Percentiles rank a stretch among this genome's conserved stretches.
These are phyloP conservation scores for Carpinus viminea DNA, from an alignment of 306 rosid genomes.

Conservation along the genomic window DNA sequence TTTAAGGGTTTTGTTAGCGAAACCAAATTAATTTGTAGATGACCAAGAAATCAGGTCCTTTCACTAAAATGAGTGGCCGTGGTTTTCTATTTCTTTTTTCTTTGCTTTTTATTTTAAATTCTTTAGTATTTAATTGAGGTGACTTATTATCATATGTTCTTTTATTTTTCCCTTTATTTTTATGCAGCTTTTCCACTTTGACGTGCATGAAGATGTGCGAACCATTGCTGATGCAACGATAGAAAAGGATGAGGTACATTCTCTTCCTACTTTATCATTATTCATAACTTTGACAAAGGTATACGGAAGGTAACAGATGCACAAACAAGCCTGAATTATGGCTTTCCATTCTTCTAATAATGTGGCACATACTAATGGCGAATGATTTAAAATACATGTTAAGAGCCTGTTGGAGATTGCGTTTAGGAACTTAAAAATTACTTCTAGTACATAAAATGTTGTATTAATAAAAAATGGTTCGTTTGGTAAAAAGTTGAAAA, in stretches of 20 bases:
- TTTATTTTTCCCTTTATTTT: neutral
- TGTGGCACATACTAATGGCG: neutral
- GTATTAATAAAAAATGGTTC: too few species aligned
- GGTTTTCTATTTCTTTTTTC: neutral
- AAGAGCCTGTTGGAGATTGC: too few species aligned
- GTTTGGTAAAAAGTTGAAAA: too few species aligned
- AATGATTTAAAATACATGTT: neutral
- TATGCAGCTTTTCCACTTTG: conserved; percentile 88
- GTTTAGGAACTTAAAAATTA: too few species aligned
- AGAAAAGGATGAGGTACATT: conserved; percentile 92
- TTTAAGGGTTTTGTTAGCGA: neutral
- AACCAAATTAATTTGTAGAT: neutral
- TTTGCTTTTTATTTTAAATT: neutral
- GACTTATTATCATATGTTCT: conserved; percentile 1
- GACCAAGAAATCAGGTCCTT: neutral
- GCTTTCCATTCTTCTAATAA: neutral
- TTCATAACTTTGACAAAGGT: neutral
- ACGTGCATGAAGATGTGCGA: conserved; percentile 92
- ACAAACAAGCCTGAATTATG: neutral
- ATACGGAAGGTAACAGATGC: neutral
- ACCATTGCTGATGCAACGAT: conserved; percentile 96
- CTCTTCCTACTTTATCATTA: conserved; percentile 13
- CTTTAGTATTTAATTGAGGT: conserved; percentile 12
- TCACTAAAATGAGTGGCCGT: neutral
- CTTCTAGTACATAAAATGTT: too few species aligned